Base-by-base conservation (phyloP, 306 rosid species). In the Hylodesmum podocarpum region DNA sequence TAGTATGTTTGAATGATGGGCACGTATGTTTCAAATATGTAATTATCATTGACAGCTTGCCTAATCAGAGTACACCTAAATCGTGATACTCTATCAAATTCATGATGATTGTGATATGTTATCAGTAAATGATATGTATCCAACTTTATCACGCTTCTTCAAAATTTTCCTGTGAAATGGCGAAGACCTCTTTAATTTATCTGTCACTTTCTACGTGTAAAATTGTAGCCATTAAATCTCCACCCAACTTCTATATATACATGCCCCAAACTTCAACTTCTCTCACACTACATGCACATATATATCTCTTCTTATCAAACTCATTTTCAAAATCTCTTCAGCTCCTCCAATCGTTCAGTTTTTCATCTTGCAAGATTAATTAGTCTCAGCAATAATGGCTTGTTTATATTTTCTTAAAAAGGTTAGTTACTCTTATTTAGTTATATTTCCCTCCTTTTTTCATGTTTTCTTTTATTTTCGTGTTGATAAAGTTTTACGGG, bases 101-200 rank as follows among this genome's bases (percentile, higher is more conserved):
- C 33, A 47, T 7, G 22, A 37, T 57, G 77, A 70, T 31, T 37
- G 66, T 67, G 62, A 68, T 41, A 21, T 28, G 19, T 27, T 24
- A 59, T 59, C 66, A 4, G 39, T 16, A 75, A 2, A 13, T 27
- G 72, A 22, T 3, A 41, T 66, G 80, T 65, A 86, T 86, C 71
- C 92, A 82, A 84, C 78, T 63, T 62, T 16, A 9, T 77, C 90
- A 88, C 90, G 85, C 41, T 70, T 82, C 70, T 77, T 82, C 74
- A 53, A 39, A 64, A 15, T 47, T 34, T 65, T 34, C 64, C 54
- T 31, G 71, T 61, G 62, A 43, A 61, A 18, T 51, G 2, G 27
- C 19, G n/a, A 49, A 34, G 28, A 63, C 18, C 3, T 16, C 63
- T 69, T 61, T 43, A 43, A 54, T 67, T 76, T 71, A 37, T 63